phyloP scores from a whole-genome alignment of 2,329 filamentous ascomycete genomes.

The Mycosphaerella sp. region DNA sequence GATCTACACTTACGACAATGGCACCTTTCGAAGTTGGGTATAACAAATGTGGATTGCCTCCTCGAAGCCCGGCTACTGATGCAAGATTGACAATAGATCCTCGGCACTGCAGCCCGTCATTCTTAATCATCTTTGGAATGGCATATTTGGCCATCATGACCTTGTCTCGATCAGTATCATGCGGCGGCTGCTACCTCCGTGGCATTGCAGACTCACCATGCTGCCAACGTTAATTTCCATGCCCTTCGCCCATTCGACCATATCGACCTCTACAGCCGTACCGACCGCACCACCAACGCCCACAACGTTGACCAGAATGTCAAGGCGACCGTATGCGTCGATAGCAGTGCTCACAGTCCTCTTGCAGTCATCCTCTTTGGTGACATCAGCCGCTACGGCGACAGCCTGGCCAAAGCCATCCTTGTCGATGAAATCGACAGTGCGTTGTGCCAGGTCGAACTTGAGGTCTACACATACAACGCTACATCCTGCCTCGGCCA shows the following conservation, averaged over 20 bases:
- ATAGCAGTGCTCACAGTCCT: constrained; percentile 38
- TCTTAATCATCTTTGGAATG: constrained; percentile 54
- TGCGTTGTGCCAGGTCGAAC: constrained; percentile 45
- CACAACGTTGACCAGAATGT: constrained; percentile 61
- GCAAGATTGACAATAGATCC: constrained; percentile 58
- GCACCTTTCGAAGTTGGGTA: constrained; percentile 51
- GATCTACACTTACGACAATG: constrained; percentile 36
- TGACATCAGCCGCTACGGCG: constrained; percentile 50
- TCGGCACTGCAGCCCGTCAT: constrained; percentile 40
- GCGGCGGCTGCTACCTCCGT: not conserved
- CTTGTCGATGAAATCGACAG: constrained; percentile 48
- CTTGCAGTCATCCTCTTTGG: constrained; percentile 47
- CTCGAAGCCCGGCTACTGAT: constrained; percentile 52
- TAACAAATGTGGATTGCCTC: constrained; percentile 48
- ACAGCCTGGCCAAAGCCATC: constrained; percentile 37
- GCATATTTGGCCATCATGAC: constrained; percentile 55
- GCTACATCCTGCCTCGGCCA: constrained; percentile 52
- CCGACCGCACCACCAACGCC: constrained; percentile 55
- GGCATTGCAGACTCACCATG: constrained; percentile 43
- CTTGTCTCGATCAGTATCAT: not conserved
- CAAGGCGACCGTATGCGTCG: constrained; percentile 49
- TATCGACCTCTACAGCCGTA: constrained; percentile 55
- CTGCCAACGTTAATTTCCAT: constrained; percentile 58
- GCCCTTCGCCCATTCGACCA: constrained; percentile 50
- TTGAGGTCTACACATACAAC: constrained; percentile 56